Percentiles rank a stretch among this genome's conserved stretches.
These are phyloP conservation scores for Aspergillus panamensis DNA, from an alignment of 495 filamentous ascomycete species.

Conservation along the genomic window DNA sequence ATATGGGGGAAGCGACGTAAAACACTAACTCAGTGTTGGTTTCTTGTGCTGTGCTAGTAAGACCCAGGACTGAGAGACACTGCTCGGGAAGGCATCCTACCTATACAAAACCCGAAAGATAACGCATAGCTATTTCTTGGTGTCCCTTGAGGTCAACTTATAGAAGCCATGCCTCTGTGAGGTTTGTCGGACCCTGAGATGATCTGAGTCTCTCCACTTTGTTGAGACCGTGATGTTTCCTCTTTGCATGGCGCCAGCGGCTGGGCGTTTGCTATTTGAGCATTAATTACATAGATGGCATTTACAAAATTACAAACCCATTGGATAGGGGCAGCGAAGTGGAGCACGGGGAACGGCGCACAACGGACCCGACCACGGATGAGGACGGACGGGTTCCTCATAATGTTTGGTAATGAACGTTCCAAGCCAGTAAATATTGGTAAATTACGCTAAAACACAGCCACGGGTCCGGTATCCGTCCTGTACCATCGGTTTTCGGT, in stretches of 20 bases:
- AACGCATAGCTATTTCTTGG: too few relatives aligned
- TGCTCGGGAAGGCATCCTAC: too few relatives aligned
- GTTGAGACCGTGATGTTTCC: not conserved
- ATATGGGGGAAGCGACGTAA: not conserved
- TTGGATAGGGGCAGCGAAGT: not conserved
- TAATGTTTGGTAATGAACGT: not conserved
- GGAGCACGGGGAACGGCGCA: slow-evolving; percentile 5
- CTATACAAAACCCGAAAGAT: too few relatives aligned
- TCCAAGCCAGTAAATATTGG: not conserved
- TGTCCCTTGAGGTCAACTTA: too few relatives aligned
- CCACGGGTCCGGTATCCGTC: not conserved
- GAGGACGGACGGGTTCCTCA: slow-evolving; percentile 2
- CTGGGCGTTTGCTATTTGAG: not conserved
- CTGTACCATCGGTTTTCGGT: not conserved
- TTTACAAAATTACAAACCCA: not conserved
- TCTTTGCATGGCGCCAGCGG: not conserved
- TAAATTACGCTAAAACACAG: slow-evolving; percentile 10
- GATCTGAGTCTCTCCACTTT: not conserved
- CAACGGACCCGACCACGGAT: slow-evolving; percentile 2
- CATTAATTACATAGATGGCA: not conserved
- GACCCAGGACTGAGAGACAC: not conserved
- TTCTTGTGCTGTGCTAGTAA: not conserved
- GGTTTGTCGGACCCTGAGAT: not conserved
- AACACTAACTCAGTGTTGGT: not conserved
- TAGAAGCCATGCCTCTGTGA: not conserved